Evolutionary conservation across 495 filamentous ascomycete species (phyloP), one percentile per base, ranked within the genome.

Genomic region (Penicillium alfredii): DNA sequence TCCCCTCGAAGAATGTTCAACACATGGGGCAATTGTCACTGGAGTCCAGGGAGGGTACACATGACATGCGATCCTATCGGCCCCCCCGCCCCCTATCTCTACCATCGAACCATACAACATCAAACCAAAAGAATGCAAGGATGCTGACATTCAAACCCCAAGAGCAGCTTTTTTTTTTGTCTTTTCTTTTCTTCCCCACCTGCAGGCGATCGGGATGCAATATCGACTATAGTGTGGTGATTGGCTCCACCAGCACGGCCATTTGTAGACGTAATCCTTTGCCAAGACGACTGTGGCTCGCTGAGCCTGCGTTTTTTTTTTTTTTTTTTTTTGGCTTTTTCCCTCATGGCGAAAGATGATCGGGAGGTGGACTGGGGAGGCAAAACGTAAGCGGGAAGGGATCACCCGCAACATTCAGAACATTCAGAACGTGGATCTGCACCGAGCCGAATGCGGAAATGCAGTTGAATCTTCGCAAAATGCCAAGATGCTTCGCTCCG

Each of bases 231-330:
- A n/a, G n/a, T n/a, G n/a, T n/a, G n/a, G n/a, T n/a, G n/a, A n/a
- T n/a, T n/a, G n/a, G n/a, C n/a, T n/a, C n/a, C n/a, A n/a, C n/a
- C n/a, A n/a, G 23, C 33, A 34, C 20, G 34, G 42, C 52, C 48
- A 49, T 55, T 55, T 39, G 38, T 36, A 38, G 36, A 22, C 13
- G 39, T 30, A 40, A 33, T 23, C 19, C 30, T 22, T 40, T 40
- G 48, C 48, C 41, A 52, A 55, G 48, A 11, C 44, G 5, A 8
- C 17, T 49, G 38, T 55, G 48, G 44, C 48, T 45, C 47, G 29
- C 48, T 55, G 44, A 47, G 29, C 17, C 16, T 44, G 10, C 13
- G 27, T 18, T 28, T 38, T 29, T 37, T 26, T 26, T 25, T 5
- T 22, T 14, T 6, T 29, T 23, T 30, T 17, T 28, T 14, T 32